These are phyloP conservation scores for Trichoderma sp. DNA, from an alignment of 2,329 filamentous ascomycete species.

Conservation along the genomic window DNA sequence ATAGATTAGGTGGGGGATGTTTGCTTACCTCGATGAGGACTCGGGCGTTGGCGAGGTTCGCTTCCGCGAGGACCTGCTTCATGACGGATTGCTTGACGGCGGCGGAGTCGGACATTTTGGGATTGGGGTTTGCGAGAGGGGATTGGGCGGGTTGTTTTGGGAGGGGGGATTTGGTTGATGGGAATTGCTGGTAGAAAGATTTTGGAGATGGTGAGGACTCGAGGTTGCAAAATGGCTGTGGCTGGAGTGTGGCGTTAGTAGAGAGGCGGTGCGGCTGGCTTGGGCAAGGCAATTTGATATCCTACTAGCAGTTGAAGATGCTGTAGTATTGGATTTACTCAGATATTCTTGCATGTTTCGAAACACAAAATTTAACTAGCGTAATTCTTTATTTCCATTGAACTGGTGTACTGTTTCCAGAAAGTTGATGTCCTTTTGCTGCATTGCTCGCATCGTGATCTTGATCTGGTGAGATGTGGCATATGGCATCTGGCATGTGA, in stretches of 20 bases:
- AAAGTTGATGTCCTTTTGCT: not conserved
- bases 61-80: conserved; percentile 61
- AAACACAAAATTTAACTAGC: not conserved
- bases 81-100: conserved; percentile 60
- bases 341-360: not conserved
- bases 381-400: not conserved
- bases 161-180: not conserved
- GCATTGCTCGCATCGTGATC: not conserved
- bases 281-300: not conserved
- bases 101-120: conserved; percentile 53
- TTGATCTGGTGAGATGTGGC: not conserved
- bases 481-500: not conserved
- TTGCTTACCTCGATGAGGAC: conserved; percentile 63
- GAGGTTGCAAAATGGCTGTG: conserved; percentile 16
- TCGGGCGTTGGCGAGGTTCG: conserved; percentile 65
- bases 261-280: not conserved
- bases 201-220: conserved; percentile 3
- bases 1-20: not conserved
- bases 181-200: not conserved
- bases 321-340: not conserved
- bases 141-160: not conserved
- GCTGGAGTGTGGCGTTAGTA: conserved; percentile 9
- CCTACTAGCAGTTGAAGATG: too few species aligned
- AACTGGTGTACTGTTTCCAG: not conserved
- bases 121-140: conserved; percentile 26